Base-by-base conservation (phyloP, 148 eudicot species). In the Drosera capensis region DNA sequence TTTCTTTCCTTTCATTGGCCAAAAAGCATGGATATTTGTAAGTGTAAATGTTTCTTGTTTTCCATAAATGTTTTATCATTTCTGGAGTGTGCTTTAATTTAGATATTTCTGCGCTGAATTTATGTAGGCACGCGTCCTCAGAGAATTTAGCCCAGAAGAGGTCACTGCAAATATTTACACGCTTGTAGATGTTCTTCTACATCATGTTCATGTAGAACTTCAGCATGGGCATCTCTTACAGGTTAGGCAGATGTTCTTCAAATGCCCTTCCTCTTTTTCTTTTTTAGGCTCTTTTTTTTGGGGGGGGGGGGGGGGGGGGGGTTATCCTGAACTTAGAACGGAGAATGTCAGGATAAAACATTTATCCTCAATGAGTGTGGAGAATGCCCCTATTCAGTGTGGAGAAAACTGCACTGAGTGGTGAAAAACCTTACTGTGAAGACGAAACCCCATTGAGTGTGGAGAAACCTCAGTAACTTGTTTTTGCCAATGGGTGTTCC, bases 141-240 rank as follows among this genome's bases (percentile, higher is more conserved):
- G 94, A 69, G 97, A 84, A 63, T 64, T 90, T 90, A 75, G 94
- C 23, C 97, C 97, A 35, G 97, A 90, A 75, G 97, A 90, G 60
- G 97, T 90, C 57, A 90, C 97, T 46, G 81, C 80, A 37, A 90
- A 90, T 66, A 90, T 90, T 48, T 90, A 83, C 61, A 84, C 86
- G 15, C 78, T 90, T 92, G 97, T 90, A 60, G 97, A 90, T 80
- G 97, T 84, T 48, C 64, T 84, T 15, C 84, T 90, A 46, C 92
- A 90, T 77, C 92, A 84, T 23, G 75, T 84, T 51, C 86, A 73
- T 39, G 56, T 84, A 65, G 95, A 90, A 67, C 58, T 71, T 34
- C 92, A 88, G 62, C 93, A 72, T 67, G 95, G 82, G 42, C 93
- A 82, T 54, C 49, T 71, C 24, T 69, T 78, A 66, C 93, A 84